Evolutionary conservation across 2,329 filamentous ascomycete genomes (phyloP).

Genomic region (Exophiala spinifera): DNA sequence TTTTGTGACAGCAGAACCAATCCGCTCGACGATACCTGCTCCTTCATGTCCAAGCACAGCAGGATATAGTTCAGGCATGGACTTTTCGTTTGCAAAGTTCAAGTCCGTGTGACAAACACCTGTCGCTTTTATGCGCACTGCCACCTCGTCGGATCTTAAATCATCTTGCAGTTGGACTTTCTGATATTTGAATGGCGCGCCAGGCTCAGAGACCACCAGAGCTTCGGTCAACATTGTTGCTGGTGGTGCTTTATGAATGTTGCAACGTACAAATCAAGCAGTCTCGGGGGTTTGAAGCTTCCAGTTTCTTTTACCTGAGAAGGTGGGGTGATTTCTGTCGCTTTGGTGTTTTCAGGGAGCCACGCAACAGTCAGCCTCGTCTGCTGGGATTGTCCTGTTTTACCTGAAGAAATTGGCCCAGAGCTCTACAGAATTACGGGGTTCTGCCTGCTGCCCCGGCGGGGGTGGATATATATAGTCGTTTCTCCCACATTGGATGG

Average conservation of each 20-base stretch:
- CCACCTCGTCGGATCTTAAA: constrained; percentile 82
- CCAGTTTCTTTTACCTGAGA: not conserved
- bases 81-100: constrained; percentile 39
- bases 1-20: constrained; percentile 50
- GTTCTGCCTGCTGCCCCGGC: too few species aligned
- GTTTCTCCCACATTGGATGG: too few species aligned
- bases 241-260: too few species aligned
- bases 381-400: too few species aligned
- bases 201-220: constrained; percentile 78
- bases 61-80: constrained; percentile 57
- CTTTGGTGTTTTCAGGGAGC: too few species aligned
- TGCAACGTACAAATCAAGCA: too few species aligned
- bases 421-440: too few species aligned
- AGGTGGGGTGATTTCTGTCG: not conserved
- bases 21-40: constrained; percentile 52
- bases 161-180: constrained; percentile 64
- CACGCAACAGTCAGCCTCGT: too few species aligned
- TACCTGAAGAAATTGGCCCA: too few species aligned
- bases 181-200: constrained; percentile 56
- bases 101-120: constrained; percentile 88
- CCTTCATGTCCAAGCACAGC: constrained; percentile 56
- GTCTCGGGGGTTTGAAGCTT: too few species aligned
- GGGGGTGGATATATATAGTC: too few species aligned
- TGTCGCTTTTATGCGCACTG: constrained; percentile 83
- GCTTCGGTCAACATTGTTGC: constrained; percentile 44